These are phyloP conservation scores for Xylaria sp. DNA, from an alignment of 2,329 filamentous ascomycete genomes.

Conservation along the genomic window DNA sequence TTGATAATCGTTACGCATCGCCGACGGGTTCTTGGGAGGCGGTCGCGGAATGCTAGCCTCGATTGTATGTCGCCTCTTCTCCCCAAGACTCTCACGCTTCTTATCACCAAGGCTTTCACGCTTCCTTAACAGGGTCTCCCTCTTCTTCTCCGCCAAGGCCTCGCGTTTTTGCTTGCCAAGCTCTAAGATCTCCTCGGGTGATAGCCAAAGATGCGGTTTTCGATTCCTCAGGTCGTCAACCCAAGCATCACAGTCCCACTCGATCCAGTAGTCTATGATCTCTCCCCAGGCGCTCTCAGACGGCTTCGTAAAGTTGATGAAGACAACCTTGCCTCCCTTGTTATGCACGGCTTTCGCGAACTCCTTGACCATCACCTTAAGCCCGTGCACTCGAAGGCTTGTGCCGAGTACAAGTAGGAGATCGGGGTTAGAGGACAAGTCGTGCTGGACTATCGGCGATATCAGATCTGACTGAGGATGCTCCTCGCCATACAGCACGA, in stretches of 20 bases:
- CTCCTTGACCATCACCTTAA: conserved; percentile 71
- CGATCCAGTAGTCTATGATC: conserved; percentile 73
- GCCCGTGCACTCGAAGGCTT: conserved; percentile 69
- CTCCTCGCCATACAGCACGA: conserved; percentile 75
- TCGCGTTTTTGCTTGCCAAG: conserved; percentile 46
- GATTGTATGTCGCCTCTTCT: conserved; percentile 26
- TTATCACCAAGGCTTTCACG: conserved; percentile 29
- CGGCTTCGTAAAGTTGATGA: conserved; percentile 74
- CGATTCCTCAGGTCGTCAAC: conserved; percentile 63
- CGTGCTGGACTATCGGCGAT: conserved; percentile 68
- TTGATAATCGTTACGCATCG: conserved; percentile 38
- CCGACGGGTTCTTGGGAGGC: conserved; percentile 37
- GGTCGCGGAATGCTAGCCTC: conserved; percentile 25
- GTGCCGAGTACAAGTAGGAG: conserved; percentile 72
- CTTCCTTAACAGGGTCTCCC: conserved; percentile 28
- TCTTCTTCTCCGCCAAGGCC: conserved; percentile 34
- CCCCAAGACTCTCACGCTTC: conserved; percentile 26
- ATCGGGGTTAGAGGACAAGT: conserved; percentile 66
- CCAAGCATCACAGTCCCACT: conserved; percentile 77
- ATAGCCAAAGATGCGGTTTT: conserved; percentile 63
- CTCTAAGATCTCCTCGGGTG: conserved; percentile 44
- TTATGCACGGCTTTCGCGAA: conserved; percentile 73
- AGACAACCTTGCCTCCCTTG: conserved; percentile 69
- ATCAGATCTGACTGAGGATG: conserved; percentile 71
- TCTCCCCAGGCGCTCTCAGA: conserved; percentile 74